phyloP scores from a whole-genome alignment of 2,329 filamentous ascomycete genomes.

The Colletotrichum euphorbiae region DNA sequence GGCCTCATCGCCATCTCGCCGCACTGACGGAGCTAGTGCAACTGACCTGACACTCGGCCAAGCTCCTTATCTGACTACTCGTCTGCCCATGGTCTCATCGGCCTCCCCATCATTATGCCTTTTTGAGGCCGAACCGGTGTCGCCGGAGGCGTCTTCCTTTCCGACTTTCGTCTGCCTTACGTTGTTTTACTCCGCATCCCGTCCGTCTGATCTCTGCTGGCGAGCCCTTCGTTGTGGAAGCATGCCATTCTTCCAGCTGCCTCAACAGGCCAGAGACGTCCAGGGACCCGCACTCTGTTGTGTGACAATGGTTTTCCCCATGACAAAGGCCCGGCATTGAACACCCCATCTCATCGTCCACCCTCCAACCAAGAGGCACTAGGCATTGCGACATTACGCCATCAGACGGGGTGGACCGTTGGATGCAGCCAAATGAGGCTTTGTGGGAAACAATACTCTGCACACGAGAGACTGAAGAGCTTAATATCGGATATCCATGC shows the following conservation, averaged over 20 bases:
- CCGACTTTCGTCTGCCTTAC: neutral
- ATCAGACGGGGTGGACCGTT: conserved; percentile 14
- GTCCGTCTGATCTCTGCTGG: conserved; percentile 30
- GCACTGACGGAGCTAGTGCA: conserved; percentile 17
- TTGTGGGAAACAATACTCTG: neutral
- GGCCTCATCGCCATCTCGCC: conserved; percentile 15
- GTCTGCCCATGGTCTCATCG: conserved; percentile 20
- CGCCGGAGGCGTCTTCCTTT: conserved; percentile 13
- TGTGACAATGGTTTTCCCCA: conserved; percentile 1
- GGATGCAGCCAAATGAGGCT: conserved; percentile 1
- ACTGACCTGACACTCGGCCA: conserved; percentile 24
- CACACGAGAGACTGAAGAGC: neutral
- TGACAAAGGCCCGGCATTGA: neutral
- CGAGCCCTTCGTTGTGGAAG: conserved; percentile 14
- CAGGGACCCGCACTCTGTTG: conserved; percentile 19
- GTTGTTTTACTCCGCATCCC: conserved; percentile 25
- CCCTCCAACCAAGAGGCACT: neutral
- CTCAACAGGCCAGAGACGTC: neutral
- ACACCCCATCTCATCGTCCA: conserved; percentile 3
- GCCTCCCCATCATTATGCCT: conserved; percentile 15
- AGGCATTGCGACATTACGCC: conserved; percentile 3
- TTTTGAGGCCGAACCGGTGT: conserved; percentile 7
- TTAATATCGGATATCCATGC: conserved; percentile 22
- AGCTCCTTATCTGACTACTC: conserved; percentile 10
- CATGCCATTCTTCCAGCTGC: conserved; percentile 12